Percentiles rank a stretch among this genome's conserved stretches.
Evolutionary conservation across 2,329 filamentous ascomycete genomes (phyloP).

Genomic region (Sodiomyces alkalinus): DNA sequence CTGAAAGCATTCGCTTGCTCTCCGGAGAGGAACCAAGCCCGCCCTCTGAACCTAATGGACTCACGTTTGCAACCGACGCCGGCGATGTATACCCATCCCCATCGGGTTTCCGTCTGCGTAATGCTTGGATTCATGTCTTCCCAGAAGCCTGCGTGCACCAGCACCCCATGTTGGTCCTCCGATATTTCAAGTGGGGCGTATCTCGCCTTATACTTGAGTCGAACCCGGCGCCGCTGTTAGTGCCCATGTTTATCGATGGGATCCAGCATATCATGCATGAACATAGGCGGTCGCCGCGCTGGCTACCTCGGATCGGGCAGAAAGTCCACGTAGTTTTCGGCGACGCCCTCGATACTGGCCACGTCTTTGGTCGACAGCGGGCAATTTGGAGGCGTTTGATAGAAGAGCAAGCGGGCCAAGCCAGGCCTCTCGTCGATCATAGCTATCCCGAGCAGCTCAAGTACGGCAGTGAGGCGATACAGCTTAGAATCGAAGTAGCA

Average conservation of each 20-base stretch:
- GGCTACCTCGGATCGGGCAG: conserved; percentile 60
- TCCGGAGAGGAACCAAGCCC: conserved; percentile 28
- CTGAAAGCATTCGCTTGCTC: conserved; percentile 71
- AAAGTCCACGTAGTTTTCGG: conserved; percentile 64
- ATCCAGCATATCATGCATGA: conserved; percentile 83
- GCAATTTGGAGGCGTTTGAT: conserved; percentile 58
- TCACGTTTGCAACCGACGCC: conserved; percentile 35
- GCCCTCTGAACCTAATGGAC: conserved; percentile 1
- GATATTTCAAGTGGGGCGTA: conserved; percentile 98
- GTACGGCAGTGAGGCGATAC: conserved; percentile 58
- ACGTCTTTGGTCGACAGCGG: conserved; percentile 63
- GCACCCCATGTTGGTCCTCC: conserved; percentile 59
- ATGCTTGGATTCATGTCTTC: conserved; percentile 89
- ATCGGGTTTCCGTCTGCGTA: conserved; percentile 54
- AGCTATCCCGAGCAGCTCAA: conserved; percentile 47
- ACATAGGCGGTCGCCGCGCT: conserved; percentile 61
- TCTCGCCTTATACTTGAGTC: conserved; percentile 82
- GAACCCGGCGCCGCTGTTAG: conserved; percentile 71
- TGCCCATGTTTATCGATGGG: conserved; percentile 91
- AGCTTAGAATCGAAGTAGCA: conserved; percentile 61
- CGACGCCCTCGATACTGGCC: conserved; percentile 57
- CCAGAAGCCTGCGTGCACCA: conserved; percentile 93
- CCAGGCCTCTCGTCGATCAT: background rate
- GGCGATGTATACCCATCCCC: conserved; percentile 54
- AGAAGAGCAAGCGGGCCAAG: conserved; percentile 27